These are phyloP conservation scores for Penicillium sp. DNA, from an alignment of 2,329 filamentous ascomycete genomes.

Conservation along the genomic window DNA sequence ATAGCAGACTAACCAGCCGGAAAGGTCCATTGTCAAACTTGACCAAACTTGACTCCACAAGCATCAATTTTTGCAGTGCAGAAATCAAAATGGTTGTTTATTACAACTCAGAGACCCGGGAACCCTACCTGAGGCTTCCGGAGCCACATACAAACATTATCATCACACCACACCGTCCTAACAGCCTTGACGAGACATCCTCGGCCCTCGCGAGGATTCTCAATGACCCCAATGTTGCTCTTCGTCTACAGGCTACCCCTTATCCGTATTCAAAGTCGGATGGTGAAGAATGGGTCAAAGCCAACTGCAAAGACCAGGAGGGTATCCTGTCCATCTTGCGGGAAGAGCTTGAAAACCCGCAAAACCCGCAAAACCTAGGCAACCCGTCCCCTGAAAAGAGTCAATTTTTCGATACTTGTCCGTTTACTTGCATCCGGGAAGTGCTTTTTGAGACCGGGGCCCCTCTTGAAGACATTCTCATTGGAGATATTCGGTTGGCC, in stretches of 20 bases:
- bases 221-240: constrained; percentile 35
- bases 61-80: neutral
- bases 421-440: constrained; percentile 33
- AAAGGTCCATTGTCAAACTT: neutral
- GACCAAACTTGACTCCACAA: too few relatives aligned
- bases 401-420: constrained; percentile 27
- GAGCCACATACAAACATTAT: constrained; percentile 34
- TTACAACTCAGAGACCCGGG: constrained; percentile 25
- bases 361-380: neutral
- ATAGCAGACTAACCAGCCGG: neutral
- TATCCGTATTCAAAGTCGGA: constrained; percentile 34
- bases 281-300: constrained; percentile 25
- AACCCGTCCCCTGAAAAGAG: neutral
- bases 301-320: constrained; percentile 12
- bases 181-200: constrained; percentile 22
- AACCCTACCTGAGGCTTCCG: constrained; percentile 36
- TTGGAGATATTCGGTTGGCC: constrained; percentile 33
- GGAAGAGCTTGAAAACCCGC: constrained; percentile 10
- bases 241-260: constrained; percentile 33
- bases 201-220: constrained; percentile 21
- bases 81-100: constrained; percentile 27
- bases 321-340: constrained; percentile 7
- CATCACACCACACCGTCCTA: constrained; percentile 34
- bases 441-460: constrained; percentile 13
- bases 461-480: constrained; percentile 25